Conservation (phyloP, 2,329 filamentous ascomycete species). For the Curvularia spicifera region DNA sequence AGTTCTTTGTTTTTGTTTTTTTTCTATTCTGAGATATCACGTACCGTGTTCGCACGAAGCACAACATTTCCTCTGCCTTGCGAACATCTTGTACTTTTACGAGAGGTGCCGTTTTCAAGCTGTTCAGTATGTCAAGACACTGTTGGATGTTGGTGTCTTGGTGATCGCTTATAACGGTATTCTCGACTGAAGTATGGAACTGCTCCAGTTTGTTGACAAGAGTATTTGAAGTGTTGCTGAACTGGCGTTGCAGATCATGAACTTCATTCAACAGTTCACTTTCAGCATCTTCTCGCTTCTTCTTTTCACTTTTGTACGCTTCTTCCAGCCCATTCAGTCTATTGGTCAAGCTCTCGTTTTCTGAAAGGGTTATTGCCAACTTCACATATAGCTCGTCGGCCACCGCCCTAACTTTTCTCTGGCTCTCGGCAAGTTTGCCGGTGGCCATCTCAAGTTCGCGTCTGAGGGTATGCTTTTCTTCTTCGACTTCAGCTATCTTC, state of each 20-base stretch:
- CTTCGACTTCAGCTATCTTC: constrained; percentile 28
- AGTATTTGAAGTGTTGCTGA: constrained; percentile 17
- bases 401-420: constrained; percentile 18
- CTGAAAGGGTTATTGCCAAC: constrained; percentile 20
- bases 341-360: constrained; percentile 20
- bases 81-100: constrained; percentile 30
- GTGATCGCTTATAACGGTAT: constrained; percentile 1
- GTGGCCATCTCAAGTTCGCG: constrained; percentile 21
- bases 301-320: constrained; percentile 30
- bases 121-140: constrained; percentile 27
- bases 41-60: constrained; percentile 31
- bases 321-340: constrained; percentile 19
- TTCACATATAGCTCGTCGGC: constrained; percentile 27
- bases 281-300: constrained; percentile 31
- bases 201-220: constrained; percentile 24
- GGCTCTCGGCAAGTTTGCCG: constrained; percentile 19
- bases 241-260: constrained; percentile 23
- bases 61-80: constrained; percentile 34
- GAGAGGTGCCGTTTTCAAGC: constrained; percentile 22
- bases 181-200: constrained; percentile 21
- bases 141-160: constrained; percentile 21
- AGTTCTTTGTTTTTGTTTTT: not conserved
- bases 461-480: constrained; percentile 30
- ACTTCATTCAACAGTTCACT: constrained; percentile 25
- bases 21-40: not conserved